A percentile compares a stretch with the other conserved stretches of the same genome.
Conservation (phyloP, 257 asterid genomes). For the Solanum gandarillasii region DNA sequence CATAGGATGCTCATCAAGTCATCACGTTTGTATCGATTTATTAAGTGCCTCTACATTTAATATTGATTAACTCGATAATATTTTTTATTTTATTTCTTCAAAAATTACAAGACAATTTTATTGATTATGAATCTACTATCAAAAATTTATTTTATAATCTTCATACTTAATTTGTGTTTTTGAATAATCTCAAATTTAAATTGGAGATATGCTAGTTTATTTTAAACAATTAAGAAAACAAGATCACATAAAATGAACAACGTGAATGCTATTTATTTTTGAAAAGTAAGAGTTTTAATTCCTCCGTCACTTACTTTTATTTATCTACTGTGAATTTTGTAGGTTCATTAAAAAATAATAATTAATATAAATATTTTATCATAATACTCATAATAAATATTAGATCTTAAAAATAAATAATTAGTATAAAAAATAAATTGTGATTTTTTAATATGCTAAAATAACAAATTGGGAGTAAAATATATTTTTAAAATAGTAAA, state of each 20-base stretch:
- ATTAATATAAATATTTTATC: no score
- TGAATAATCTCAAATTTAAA: background rate
- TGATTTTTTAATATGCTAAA: background rate
- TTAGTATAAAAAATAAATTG: no score
- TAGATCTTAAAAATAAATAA: background rate
- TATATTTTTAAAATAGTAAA: background rate
- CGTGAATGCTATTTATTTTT: background rate
- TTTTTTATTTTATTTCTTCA: background rate
- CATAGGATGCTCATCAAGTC: background rate
- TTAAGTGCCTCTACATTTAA: background rate
- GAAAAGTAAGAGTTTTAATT: background rate
- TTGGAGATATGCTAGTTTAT: background rate
- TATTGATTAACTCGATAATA: background rate
- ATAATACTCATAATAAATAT: no score
- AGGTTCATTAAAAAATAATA: background rate
- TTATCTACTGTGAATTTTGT: no score
- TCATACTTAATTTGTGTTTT: background rate
- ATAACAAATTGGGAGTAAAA: background rate
- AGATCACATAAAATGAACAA: background rate
- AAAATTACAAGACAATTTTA: background rate
- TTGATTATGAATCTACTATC: background rate
- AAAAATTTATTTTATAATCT: background rate
- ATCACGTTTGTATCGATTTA: background rate
- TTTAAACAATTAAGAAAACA: background rate
- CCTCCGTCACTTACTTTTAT: no score